Evolutionary conservation across 2,329 filamentous ascomycete genomes (phyloP), one percentile per base, ranked within the genome.

Genomic region (Paradendryphiella salina): DNA sequence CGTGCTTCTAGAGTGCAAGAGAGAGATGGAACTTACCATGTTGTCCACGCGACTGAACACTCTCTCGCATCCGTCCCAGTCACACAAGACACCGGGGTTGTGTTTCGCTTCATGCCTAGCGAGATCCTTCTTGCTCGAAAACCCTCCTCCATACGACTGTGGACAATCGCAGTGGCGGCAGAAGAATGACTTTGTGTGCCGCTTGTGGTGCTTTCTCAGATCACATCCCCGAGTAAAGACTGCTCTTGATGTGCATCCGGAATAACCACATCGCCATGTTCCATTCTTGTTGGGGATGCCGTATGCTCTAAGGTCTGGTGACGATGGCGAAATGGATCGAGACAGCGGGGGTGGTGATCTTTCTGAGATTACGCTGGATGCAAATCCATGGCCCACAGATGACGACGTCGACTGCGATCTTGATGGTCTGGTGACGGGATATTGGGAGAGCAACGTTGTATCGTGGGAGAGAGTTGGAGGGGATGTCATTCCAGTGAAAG

Each of bases 21-120:
- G 42, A 38, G 37, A 35, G 29, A 18, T 34, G 8, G 28, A 50
- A 33, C 75, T 64, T 69, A 80, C 77, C 83, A 85, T 85, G 56
- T 85, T 85, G 63, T 85, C 83, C 18, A 84, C 79, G 26, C 83
- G 75, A 65, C 80, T 83, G 64, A 85, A 85, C 2, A 85, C 73
- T 39, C 82, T 71, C 46, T 77, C 77, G 65, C 83, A 85, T 5
- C 78, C 80, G 23, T 78, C 75, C 79, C 79, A 83, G 56, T 83
- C 80, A 59, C 83, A 85, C 31, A 77, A 62, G 43, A 85, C 79
- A n/a, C 77, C 78, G 2, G 83, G 82, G 56, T 84, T 83, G 66
- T 85, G 83, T 64, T 83, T 85, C 35, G 82, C 82, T 65, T 85
- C 83, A 56, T 85, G 83, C 32, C 83, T 72, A 20, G 80, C 79